Percentiles rank a stretch among this genome's conserved stretches.
Conservation (phyloP, 2,329 filamentous ascomycete species). For the Penicillium sp. region DNA sequence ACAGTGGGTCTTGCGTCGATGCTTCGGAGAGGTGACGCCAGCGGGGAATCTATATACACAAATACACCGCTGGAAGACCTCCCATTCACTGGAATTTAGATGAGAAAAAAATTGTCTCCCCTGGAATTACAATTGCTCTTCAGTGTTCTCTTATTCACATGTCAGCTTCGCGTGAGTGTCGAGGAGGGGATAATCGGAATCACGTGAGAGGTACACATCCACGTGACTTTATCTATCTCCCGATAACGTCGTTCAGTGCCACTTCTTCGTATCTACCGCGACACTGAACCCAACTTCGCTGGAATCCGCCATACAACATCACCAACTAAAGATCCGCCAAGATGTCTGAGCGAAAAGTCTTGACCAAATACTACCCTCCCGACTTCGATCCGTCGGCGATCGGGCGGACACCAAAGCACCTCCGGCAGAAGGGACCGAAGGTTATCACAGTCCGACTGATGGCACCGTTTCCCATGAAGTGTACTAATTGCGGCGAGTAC, state of each 20-base stretch:
- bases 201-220: not conserved
- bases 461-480: conserved; percentile 79
- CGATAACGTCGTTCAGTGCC: not conserved
- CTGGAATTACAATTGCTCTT: too few species aligned
- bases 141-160: too few species aligned
- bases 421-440: conserved; percentile 62
- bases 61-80: not conserved
- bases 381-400: conserved; percentile 89
- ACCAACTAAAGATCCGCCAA: conserved; percentile 22
- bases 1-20: conserved; percentile 17
- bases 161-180: too few species aligned
- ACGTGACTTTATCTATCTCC: too few species aligned
- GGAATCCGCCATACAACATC: not conserved
- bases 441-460: conserved; percentile 84
- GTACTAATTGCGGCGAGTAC: conserved; percentile 59
- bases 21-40: not conserved
- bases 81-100: too few species aligned
- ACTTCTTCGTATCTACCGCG: not conserved
- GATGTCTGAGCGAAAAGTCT: conserved; percentile 84
- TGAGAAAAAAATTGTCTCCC: too few species aligned
- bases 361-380: conserved; percentile 55
- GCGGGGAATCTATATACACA: too few species aligned
- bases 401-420: conserved; percentile 55
- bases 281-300: too few species aligned
- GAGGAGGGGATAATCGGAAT: not conserved